Base-by-base conservation (phyloP, 2,329 filamentous ascomycete genomes). In the Exophiala bonariae region DNA sequence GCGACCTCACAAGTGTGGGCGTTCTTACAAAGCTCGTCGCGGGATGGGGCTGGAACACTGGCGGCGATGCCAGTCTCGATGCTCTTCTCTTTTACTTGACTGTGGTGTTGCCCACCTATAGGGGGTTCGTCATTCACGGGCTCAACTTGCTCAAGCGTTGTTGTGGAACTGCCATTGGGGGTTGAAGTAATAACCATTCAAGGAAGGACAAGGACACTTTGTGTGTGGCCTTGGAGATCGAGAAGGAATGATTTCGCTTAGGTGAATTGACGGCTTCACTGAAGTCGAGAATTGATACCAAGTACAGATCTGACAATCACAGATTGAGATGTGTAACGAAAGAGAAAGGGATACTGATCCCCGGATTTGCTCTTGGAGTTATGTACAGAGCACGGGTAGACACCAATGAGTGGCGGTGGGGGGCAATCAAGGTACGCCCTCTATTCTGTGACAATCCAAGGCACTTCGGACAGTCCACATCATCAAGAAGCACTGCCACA, bases 161-260 rank as follows among this genome's bases (percentile, higher is more conserved):
- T 34, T 6, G 23, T n/a, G 17, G 19, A 13, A 18, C 28, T 43
- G 23, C 40, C 40, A 43, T 43, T 43, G 13, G 40, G 18, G 40
- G 19, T 43, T 14, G 23, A 34, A 19, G 28, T 43, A 43, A 43
- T 43, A 43, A 43, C 40, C 40, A 43, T 43, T 43, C 40, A 43
- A 43, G 23, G 34, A 31, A 26, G 23, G 40, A 41, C 18, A 26
- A 41, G 17, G 23, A 41, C 19, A 26, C 35, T 8, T 16, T 41
- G 8, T 6, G 23, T 26, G 23, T 11, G 11, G 23, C 23, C 23
- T 26, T 26, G 23, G 6, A 6, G 6, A 6, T 26, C 23, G n/a
- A 26, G 23, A 6, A 26, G 23, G 23, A 26, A 26, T 26, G 23
- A 26, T 6, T 6, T 26, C 23, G 36, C 36, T 9, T 39, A 9